phyloP scores from a whole-genome alignment of 192 early-diverging fungal genomes.

The Linnemannia exigua region DNA sequence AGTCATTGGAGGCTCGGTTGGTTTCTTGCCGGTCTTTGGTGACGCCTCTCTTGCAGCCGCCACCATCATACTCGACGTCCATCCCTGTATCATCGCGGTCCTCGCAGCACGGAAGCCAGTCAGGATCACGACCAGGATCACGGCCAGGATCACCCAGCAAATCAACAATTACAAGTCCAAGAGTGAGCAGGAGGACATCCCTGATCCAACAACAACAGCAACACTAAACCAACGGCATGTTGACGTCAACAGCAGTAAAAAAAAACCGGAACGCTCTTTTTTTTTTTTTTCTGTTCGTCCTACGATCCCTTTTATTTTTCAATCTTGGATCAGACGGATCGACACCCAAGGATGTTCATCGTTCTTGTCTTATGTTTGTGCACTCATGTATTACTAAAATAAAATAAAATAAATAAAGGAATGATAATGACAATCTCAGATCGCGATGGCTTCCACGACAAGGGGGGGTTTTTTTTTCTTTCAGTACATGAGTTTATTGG shows the following conservation, averaged over 20 bases:
- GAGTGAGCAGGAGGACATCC: constrained; percentile 20
- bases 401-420: neutral
- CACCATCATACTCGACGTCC: constrained; percentile 60
- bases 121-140: constrained; percentile 37
- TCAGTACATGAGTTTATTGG: neutral
- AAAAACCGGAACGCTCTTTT: no score
- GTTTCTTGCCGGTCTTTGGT: constrained; percentile 81
- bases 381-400: neutral
- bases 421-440: constrained; percentile 2
- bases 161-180: constrained; percentile 10
- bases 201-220: constrained; percentile 23
- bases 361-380: neutral
- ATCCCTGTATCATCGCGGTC: constrained; percentile 39
- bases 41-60: constrained; percentile 76
- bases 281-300: neutral
- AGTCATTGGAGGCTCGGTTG: constrained; percentile 80
- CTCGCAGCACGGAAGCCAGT: constrained; percentile 24
- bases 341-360: neutral
- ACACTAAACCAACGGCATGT: no score
- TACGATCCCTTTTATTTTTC: neutral
- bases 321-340: no score
- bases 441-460: neutral
- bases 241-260: no score
- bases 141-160: constrained; percentile 38
- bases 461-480: neutral